Base-by-base conservation (phyloP, 257 asterid genomes). In the Lycium ferocissimum region DNA sequence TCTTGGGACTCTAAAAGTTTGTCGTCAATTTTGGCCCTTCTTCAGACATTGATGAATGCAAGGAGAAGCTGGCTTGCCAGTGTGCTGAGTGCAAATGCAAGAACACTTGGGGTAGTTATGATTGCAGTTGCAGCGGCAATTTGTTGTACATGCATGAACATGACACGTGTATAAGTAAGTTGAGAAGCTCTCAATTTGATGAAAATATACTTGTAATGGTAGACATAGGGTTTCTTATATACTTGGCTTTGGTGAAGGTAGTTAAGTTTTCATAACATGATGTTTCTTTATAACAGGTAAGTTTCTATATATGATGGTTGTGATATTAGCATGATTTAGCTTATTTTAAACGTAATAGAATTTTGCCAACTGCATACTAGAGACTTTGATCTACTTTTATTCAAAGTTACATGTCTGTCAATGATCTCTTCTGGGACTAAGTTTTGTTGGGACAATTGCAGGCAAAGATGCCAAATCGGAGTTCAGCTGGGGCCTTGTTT, bases 101-200 rank as follows among this genome's bases (percentile, higher is more conserved):
- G 91, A 94, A 95, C 87, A 94, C 97, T 45, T 95, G 98, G 98
- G 98, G 98, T 76, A 92, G 98, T 79, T 95, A 89, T 6, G 98
- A 94, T 54, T 95, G 99, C 91, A 91, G 94, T 88, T 95, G 99
- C 91, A 83, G 86, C 9, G 85, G 91, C 90, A 90, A 93, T 89
- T 88, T 86, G 78, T 85, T 95, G 18, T 95, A 95, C 91, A 95
- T 95, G 83, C 92, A 87, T 2, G 99, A 95, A 88, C 98, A 93
- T 35, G 99, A 95, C 90, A 91, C 94, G 0, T 95, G 98, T 80
- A 93, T 96, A 90, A 89, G 99, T 96, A 87, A 86, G 98, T 83
- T 40, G 13, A 26, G 81, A 71, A 17, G 56, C 47, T 82, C 35
- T 20, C 43, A 59, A 37, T 20, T 37, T 57, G 22, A 66, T 79